These are phyloP conservation scores for Boletus sp. DNA, from an alignment of 768 basidiomycete genomes.

Conservation along the genomic window DNA sequence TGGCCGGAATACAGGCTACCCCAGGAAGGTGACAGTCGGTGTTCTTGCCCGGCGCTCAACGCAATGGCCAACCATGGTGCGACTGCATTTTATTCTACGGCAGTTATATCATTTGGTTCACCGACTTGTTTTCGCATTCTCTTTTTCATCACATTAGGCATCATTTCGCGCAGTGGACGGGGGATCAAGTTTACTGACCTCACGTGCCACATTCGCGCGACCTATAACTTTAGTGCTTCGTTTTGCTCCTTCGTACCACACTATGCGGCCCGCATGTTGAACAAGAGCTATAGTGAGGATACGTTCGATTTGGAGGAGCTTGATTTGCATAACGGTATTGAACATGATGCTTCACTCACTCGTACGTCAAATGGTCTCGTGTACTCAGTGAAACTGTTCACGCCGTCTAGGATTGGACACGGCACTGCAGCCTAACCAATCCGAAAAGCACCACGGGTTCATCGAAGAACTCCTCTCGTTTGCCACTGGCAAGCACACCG, in stretches of 20 bases:
- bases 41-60: slow-evolving; percentile 73
- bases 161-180: slow-evolving; percentile 61
- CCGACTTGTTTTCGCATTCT: background rate
- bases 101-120: background rate
- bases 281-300: slow-evolving; percentile 52
- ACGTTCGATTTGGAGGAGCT: slow-evolving; percentile 65
- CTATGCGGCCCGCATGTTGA: slow-evolving; percentile 54
- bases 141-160: slow-evolving; percentile 20
- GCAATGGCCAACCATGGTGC: slow-evolving; percentile 84
- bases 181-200: slow-evolving; percentile 61
- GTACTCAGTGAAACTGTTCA: background rate
- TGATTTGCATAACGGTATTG: slow-evolving; percentile 63
- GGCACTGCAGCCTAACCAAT: slow-evolving; percentile 47
- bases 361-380: slow-evolving; percentile 19
- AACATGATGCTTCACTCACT: slow-evolving; percentile 34
- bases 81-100: background rate
- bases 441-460: slow-evolving; percentile 44
- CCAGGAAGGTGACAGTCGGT: slow-evolving; percentile 61
- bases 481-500: slow-evolving; percentile 55
- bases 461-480: slow-evolving; percentile 57
- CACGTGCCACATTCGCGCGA: slow-evolving; percentile 40
- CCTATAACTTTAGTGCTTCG: slow-evolving; percentile 67
- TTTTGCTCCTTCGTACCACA: slow-evolving; percentile 69
- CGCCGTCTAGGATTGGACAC: slow-evolving; percentile 50
- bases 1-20: slow-evolving; percentile 70